A percentile compares a stretch with the other conserved stretches of the same genome.
Conservation (phyloP, 1,284 basidiomycete genomes). For the Meripilus lineatus region DNA sequence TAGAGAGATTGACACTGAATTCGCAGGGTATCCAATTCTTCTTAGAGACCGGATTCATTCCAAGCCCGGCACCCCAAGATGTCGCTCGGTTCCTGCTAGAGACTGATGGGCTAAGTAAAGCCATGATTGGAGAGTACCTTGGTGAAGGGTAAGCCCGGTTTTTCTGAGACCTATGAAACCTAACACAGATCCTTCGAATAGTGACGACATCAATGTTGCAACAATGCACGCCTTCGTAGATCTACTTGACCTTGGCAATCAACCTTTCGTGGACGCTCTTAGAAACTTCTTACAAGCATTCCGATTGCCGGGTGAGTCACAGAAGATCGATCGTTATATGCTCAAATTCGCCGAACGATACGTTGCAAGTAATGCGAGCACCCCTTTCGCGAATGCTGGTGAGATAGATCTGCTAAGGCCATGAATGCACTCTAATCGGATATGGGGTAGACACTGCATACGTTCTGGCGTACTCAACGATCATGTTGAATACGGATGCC, state of each 20-base stretch:
- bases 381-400: constrained; percentile 83
- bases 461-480: constrained; percentile 89
- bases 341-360: constrained; percentile 96
- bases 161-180: constrained; percentile 10
- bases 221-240: constrained; percentile 98
- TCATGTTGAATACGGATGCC: constrained; percentile 94
- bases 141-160: constrained; percentile 78
- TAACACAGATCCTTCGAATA: constrained; percentile 27
- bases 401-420: constrained; percentile 18
- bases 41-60: constrained; percentile 86
- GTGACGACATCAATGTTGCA: constrained; percentile 82
- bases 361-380: constrained; percentile 80
- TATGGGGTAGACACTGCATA: constrained; percentile 75
- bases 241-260: constrained; percentile 77
- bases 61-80: constrained; percentile 69
- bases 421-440: not conserved
- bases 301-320: constrained; percentile 91
- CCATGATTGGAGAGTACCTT: constrained; percentile 96
- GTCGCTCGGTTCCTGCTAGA: constrained; percentile 85
- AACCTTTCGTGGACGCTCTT: constrained; percentile 84
- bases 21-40: constrained; percentile 84
- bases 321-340: constrained; percentile 99
- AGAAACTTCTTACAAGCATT: constrained; percentile 89
- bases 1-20: constrained; percentile 6
- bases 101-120: constrained; percentile 93